Conservation (phyloP, 129 eudicot genomes). For the Flaveria ramosissima region DNA sequence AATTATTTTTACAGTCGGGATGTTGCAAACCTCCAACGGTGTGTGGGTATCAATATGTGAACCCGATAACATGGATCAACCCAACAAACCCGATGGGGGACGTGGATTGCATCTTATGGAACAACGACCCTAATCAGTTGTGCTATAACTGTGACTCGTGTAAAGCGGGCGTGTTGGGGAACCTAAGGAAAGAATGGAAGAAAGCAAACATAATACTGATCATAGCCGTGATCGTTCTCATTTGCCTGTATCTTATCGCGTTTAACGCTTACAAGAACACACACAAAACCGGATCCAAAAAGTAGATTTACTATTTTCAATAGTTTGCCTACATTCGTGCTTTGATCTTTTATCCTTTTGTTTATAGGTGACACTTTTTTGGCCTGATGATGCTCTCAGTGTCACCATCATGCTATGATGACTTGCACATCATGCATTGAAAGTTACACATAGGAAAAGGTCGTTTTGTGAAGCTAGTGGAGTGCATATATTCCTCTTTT, state of each 20-base stretch:
- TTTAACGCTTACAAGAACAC: constrained; percentile 84
- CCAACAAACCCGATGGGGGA: constrained; percentile 63
- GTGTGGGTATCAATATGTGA: constrained; percentile 84
- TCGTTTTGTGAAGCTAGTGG: constrained; percentile 28
- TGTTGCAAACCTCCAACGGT: constrained; percentile 92
- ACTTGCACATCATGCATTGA: constrained; percentile 23
- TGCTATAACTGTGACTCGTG: constrained; percentile 89
- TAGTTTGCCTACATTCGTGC: background rate
- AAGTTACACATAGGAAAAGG: constrained; percentile 5
- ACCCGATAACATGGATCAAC: constrained; percentile 81
- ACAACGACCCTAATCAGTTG: constrained; percentile 68
- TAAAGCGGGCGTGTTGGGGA: constrained; percentile 84
- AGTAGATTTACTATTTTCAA: constrained; percentile 15
- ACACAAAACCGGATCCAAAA: constrained; percentile 51
- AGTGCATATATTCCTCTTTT: constrained; percentile 35
- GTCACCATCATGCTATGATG: constrained; percentile 15
- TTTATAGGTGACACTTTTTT: constrained; percentile 11
- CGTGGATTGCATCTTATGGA: constrained; percentile 80
- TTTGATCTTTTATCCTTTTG: constrained; percentile 1
- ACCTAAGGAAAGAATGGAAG: constrained; percentile 87
- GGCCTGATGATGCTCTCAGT: constrained; percentile 10
- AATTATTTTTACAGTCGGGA: constrained; percentile 55
- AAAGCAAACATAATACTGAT: constrained; percentile 73
- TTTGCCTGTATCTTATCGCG: constrained; percentile 76
- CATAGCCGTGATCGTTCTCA: constrained; percentile 63